Evolutionary conservation across 345 rosid genomes (phyloP).

Genomic region (Pistacia atlantica): DNA sequence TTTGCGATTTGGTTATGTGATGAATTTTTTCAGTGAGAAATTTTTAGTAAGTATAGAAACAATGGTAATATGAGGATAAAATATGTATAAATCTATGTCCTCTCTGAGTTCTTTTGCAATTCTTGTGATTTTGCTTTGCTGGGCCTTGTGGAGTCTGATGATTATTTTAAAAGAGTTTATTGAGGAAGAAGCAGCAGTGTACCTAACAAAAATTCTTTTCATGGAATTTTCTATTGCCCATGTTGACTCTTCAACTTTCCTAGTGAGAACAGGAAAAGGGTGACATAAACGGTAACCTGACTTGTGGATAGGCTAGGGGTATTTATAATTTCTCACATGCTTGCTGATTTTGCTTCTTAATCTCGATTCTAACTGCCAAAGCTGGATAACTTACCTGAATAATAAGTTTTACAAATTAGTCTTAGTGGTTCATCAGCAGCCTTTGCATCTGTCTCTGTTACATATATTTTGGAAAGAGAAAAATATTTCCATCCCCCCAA

Average conservation of each 20-base stretch:
- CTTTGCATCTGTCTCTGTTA: no score
- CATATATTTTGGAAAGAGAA: no score
- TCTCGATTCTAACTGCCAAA: neutral
- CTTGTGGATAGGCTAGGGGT: neutral
- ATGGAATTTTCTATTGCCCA: neutral
- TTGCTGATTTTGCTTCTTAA: neutral
- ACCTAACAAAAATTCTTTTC: neutral
- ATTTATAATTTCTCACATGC: neutral
- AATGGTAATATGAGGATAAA: neutral
- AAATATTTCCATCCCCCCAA: neutral
- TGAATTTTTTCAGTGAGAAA: no score
- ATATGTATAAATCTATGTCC: neutral
- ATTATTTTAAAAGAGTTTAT: neutral
- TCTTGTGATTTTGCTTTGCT: neutral
- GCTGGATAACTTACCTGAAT: neutral
- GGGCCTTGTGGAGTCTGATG: neutral
- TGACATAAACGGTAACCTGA: neutral
- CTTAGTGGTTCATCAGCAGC: no score
- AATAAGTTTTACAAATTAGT: neutral
- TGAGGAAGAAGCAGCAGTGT: neutral
- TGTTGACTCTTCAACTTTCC: neutral
- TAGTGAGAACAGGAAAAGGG: neutral
- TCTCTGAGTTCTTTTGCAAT: neutral
- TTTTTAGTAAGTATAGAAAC: neutral
- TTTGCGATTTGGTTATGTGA: neutral